Evolutionary conservation across 2,329 filamentous ascomycete genomes (phyloP), one percentile per base, ranked within the genome.

Genomic region (Thyridium curvatum): DNA sequence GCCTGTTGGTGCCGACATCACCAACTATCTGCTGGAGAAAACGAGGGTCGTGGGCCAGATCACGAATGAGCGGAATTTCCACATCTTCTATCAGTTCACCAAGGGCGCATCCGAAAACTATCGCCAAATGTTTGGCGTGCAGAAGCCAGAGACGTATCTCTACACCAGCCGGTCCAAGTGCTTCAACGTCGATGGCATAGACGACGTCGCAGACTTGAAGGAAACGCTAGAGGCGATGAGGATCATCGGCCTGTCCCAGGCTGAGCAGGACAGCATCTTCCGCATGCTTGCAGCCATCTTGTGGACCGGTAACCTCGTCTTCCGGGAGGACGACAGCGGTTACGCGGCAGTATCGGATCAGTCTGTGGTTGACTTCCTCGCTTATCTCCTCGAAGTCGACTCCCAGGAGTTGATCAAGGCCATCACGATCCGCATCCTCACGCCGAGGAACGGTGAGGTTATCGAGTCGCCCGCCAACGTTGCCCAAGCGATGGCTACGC

Each of bases 81-180:
- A 98, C 66, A 97, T 98, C 54, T 98, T 98, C 62, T 98, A 98
- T 66, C 93, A 98, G 62, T 96, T 97, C 62, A 87, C 93, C 34
- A 98, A 97, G 66, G 89, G 86, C 4, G 91, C 91, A 9, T 85
- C 89, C n/a, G 74, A 84, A 50, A 79, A 84, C 42, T 94, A 97
- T 63, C 76, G 88, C 59, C 81, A 93, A 54, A 81, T 72, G n/a
- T 96, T 87, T 56, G 93, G 93, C 37, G 72, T 98, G 15, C 91
- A 97, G 60, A 84, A 84, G 51, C 93, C 93, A 17, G 86, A 94
- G 54, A 87, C 89, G 28, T 98, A 98, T 61, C 68, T 86, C 17
- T 98, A 98, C 60, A 95, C 90, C 13, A 96, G 88, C 63, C 81
- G 79, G 50, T 95, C 91, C 42, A 94, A 95, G 68, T 98, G 93